A percentile compares a stretch with the other conserved stretches of the same genome.
Conservation (phyloP, 495 filamentous ascomycete genomes). For the Terfezia claveryi region DNA sequence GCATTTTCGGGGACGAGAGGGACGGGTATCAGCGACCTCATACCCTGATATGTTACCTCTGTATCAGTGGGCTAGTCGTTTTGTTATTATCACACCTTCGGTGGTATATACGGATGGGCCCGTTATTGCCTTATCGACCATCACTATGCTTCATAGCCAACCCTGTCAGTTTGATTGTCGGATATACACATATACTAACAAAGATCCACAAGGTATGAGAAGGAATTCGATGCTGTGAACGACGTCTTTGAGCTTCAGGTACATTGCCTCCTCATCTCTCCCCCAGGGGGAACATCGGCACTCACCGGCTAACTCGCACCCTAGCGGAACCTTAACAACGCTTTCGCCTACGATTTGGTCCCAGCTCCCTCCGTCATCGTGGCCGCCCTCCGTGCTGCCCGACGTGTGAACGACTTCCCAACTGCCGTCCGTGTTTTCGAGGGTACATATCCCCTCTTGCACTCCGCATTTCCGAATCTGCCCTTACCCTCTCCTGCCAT, state of each 20-base stretch:
- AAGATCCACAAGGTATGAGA: constrained; percentile 55
- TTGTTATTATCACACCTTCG: too few species aligned
- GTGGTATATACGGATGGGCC: not conserved
- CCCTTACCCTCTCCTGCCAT: too few species aligned
- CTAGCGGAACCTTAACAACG: constrained; percentile 98
- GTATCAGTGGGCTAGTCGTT: too few species aligned
- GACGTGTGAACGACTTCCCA: constrained; percentile 95
- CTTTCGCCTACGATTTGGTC: constrained; percentile 98
- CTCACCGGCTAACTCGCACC: not conserved
- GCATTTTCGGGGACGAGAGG: not conserved
- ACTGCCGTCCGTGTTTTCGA: constrained; percentile 96
- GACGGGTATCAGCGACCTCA: not conserved
- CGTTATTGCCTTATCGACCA: not conserved
- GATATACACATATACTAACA: not conserved
- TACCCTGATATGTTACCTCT: too few species aligned
- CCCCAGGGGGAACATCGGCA: not conserved
- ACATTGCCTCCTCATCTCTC: constrained; percentile 21
- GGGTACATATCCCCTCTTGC: constrained; percentile 32
- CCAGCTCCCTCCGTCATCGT: constrained; percentile 79
- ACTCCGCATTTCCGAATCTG: too few species aligned
- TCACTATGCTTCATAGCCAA: too few species aligned
- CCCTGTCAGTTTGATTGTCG: too few species aligned
- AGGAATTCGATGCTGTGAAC: constrained; percentile 92
- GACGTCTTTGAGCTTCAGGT: constrained; percentile 99
- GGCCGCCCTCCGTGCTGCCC: constrained; percentile 73